These are phyloP conservation scores for Phycomyces nitens DNA, from an alignment of 192 early-diverging fungal species.

Conservation along the genomic window DNA sequence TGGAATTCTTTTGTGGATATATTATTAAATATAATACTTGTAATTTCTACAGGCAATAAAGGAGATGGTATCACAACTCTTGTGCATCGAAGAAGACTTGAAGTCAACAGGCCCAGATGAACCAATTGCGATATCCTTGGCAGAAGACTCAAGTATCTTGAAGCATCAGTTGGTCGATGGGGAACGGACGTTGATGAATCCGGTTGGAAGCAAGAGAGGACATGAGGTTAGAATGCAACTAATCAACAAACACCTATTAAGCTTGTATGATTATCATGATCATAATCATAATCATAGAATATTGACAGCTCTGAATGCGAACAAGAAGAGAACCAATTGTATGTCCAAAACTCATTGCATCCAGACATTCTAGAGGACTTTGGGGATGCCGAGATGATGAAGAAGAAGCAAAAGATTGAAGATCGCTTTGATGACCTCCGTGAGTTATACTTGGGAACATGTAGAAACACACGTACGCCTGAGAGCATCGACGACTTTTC, in stretches of 20 bases:
- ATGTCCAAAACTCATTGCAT: too few species aligned
- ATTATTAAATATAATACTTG: neutral
- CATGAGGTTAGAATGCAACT: neutral
- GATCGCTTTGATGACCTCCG: neutral
- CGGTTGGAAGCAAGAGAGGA: too few species aligned
- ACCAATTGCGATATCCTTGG: neutral
- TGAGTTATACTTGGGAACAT: neutral
- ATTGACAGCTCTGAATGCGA: neutral
- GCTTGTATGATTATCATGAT: too few species aligned
- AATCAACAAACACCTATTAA: neutral
- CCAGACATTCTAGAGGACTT: too few species aligned
- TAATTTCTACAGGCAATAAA: neutral
- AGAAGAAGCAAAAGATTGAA: neutral
- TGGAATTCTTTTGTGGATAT: neutral
- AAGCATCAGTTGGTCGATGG: too few species aligned
- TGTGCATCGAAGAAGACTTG: neutral
- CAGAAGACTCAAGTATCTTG: neutral
- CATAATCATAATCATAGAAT: too few species aligned
- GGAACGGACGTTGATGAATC: too few species aligned
- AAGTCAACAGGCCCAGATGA: too few species aligned
- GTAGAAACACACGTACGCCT: neutral
- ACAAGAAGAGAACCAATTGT: neutral
- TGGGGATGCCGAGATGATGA: too few species aligned
- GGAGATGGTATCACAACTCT: neutral
- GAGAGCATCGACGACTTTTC: conserved; percentile 46